These are phyloP conservation scores for Cunninghamia lanceolata DNA, from an alignment of 75 land plant genomes.

Conservation along the genomic window DNA sequence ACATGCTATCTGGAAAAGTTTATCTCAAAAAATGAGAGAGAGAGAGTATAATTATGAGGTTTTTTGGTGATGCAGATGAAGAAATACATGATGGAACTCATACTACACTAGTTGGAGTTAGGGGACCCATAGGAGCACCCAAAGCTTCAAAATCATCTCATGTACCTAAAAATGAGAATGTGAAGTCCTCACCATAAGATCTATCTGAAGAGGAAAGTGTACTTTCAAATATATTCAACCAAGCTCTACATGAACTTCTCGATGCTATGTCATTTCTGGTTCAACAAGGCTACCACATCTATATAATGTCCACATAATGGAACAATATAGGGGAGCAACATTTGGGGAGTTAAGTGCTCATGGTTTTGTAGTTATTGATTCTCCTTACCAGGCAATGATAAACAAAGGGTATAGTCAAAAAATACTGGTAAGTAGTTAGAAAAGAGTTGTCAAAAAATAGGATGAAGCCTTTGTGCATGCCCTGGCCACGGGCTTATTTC, in stretches of 20 bases:
- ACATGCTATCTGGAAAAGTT: slow-evolving; percentile 23
- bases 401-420: slow-evolving; percentile 77
- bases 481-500: too few species aligned
- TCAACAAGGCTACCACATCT: slow-evolving; percentile 85
- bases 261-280: slow-evolving; percentile 78
- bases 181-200: slow-evolving; percentile 28
- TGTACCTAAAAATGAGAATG: slow-evolving; percentile 32
- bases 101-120: slow-evolving; percentile 82
- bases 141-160: slow-evolving; percentile 49
- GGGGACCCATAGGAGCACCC: slow-evolving; percentile 86
- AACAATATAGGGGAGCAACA: slow-evolving; percentile 91
- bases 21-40: slow-evolving; percentile 51
- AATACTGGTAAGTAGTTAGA: slow-evolving; percentile 96
- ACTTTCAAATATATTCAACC: slow-evolving; percentile 38
- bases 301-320: slow-evolving; percentile 95
- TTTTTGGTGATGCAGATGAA: slow-evolving; percentile 86
- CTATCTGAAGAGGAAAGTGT: slow-evolving; percentile 39
- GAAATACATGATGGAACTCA: slow-evolving; percentile 58
- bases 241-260: slow-evolving; percentile 75
- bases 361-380: slow-evolving; percentile 98
- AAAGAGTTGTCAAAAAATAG: too few species aligned
- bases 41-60: slow-evolving; percentile 67
- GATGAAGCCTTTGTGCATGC: too few species aligned
- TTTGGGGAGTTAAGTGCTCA: slow-evolving; percentile 96
- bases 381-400: slow-evolving; percentile 95